phyloP scores from a whole-genome alignment of 2,329 filamentous ascomycete genomes.

The Xenosphaeropsis pyriputrescens region DNA sequence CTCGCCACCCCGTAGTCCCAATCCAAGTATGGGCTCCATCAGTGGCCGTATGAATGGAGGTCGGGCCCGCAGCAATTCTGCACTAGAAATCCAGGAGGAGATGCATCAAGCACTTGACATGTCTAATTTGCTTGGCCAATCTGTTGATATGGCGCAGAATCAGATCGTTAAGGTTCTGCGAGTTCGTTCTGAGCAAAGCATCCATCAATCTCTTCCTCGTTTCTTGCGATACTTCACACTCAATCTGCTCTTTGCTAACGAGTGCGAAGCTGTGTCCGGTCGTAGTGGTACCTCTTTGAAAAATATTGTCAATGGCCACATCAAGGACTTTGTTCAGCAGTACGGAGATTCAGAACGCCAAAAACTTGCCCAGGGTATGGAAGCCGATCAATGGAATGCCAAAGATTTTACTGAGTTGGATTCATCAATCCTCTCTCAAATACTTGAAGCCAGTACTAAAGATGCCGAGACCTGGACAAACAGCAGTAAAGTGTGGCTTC shows the following conservation, averaged over 20 bases:
- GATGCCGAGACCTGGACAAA: slow-evolving; percentile 55
- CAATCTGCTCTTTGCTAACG: slow-evolving; percentile 71
- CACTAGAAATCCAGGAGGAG: slow-evolving; percentile 49
- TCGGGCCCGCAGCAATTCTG: slow-evolving; percentile 5
- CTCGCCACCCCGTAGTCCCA: slow-evolving; percentile 17
- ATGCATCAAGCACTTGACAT: slow-evolving; percentile 65
- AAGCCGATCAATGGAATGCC: slow-evolving; percentile 66
- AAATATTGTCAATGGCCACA: slow-evolving; percentile 67
- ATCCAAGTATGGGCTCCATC: slow-evolving; percentile 14
- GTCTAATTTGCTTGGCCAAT: slow-evolving; percentile 63
- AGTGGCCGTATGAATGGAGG: slow-evolving; percentile 10
- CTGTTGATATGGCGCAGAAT: slow-evolving; percentile 68
- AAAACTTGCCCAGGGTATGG: slow-evolving; percentile 61
- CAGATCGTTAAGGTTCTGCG: slow-evolving; percentile 62
- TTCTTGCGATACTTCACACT: slow-evolving; percentile 75
- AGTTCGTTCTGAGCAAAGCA: slow-evolving; percentile 61
- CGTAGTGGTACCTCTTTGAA: slow-evolving; percentile 63
- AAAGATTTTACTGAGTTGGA: slow-evolving; percentile 58
- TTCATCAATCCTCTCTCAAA: slow-evolving; percentile 40
- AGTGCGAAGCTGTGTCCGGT: slow-evolving; percentile 74
- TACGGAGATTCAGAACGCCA: slow-evolving; percentile 62
- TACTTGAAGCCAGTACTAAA: slow-evolving; percentile 55
- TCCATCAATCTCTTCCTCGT: slow-evolving; percentile 47
- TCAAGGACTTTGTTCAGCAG: slow-evolving; percentile 62
- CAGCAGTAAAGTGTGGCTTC: slow-evolving; percentile 41